These are phyloP conservation scores for Diplocarpon rosae DNA, from an alignment of 2,329 filamentous ascomycete species.

Conservation along the genomic window DNA sequence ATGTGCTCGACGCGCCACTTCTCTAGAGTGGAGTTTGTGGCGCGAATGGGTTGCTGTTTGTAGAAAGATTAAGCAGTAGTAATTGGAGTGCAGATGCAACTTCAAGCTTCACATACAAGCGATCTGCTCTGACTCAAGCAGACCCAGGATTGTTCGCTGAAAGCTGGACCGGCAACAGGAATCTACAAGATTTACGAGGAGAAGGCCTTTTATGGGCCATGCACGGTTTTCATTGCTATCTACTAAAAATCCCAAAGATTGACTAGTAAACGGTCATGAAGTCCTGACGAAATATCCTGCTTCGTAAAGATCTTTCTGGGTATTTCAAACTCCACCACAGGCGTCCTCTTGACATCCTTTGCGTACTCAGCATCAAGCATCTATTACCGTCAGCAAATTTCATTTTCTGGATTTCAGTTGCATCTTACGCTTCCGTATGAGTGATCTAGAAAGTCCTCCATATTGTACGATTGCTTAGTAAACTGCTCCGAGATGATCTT, in stretches of 20 bases:
- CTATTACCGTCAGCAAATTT: conserved; percentile 35
- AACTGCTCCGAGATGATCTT: conserved; percentile 95
- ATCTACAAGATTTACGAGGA: background rate
- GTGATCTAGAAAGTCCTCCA: conserved; percentile 97
- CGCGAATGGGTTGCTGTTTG: conserved; percentile 1
- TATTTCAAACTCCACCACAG: conserved; percentile 89
- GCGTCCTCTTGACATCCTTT: conserved; percentile 74
- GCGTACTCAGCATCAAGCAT: conserved; percentile 75
- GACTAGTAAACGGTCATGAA: conserved; percentile 44
- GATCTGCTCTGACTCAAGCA: too few species aligned
- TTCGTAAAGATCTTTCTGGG: conserved; percentile 38
- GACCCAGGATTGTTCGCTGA: too few species aligned
- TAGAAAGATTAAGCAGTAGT: background rate
- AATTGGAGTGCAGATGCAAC: background rate
- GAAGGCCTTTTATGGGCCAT: background rate
- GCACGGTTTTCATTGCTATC: background rate
- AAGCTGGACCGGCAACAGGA: background rate
- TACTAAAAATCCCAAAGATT: conserved; percentile 48
- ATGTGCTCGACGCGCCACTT: conserved; percentile 1
- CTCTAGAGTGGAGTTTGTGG: background rate
- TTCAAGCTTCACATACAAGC: background rate
- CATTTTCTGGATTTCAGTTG: background rate
- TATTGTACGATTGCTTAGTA: conserved; percentile 85
- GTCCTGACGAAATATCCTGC: conserved; percentile 36
- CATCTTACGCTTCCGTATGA: conserved; percentile 67